Evolutionary conservation across 345 rosid species (phyloP).

Genomic region (Chamaenerion angustifolium): DNA sequence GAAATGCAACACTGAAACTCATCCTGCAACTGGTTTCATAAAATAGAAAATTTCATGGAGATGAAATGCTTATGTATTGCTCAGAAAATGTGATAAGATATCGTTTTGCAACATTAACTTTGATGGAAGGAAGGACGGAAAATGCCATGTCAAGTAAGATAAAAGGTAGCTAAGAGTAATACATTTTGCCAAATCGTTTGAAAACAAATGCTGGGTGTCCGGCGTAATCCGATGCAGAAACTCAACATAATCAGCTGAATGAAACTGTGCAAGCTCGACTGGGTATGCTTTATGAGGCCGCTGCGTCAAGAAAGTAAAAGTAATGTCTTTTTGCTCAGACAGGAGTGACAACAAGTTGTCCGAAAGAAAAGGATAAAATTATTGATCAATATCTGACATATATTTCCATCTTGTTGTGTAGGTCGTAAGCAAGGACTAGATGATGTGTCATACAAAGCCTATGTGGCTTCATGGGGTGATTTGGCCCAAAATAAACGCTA

Average conservation of each 20-base stretch:
- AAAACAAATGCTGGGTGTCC: constrained; percentile 49
- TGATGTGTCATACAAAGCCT: constrained; percentile 98
- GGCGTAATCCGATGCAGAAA: constrained; percentile 79
- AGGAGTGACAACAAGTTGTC: background rate
- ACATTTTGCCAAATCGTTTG: constrained; percentile 59
- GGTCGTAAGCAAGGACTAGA: constrained; percentile 86
- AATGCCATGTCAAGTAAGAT: background rate
- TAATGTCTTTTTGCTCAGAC: constrained; percentile 1
- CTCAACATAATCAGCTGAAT: constrained; percentile 85
- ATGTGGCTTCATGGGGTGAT: constrained; percentile 98
- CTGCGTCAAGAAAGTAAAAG: constrained; percentile 29
- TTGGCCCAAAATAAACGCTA: constrained; percentile 82
- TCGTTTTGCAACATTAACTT: background rate
- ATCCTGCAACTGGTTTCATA: too few relatives aligned
- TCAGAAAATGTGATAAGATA: too few relatives aligned
- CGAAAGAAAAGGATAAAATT: background rate
- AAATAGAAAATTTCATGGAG: too few relatives aligned
- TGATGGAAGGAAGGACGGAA: background rate
- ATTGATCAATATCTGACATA: constrained; percentile 38
- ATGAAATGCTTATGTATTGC: too few relatives aligned
- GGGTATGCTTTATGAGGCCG: constrained; percentile 99
- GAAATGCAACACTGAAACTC: too few relatives aligned
- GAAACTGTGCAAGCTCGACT: constrained; percentile 92
- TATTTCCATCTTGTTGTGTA: constrained; percentile 90
- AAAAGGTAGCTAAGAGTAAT: constrained; percentile 2